These are phyloP conservation scores for Leishmania mexicana DNA, from an alignment of 208 protist genomes.

Conservation along the genomic window DNA sequence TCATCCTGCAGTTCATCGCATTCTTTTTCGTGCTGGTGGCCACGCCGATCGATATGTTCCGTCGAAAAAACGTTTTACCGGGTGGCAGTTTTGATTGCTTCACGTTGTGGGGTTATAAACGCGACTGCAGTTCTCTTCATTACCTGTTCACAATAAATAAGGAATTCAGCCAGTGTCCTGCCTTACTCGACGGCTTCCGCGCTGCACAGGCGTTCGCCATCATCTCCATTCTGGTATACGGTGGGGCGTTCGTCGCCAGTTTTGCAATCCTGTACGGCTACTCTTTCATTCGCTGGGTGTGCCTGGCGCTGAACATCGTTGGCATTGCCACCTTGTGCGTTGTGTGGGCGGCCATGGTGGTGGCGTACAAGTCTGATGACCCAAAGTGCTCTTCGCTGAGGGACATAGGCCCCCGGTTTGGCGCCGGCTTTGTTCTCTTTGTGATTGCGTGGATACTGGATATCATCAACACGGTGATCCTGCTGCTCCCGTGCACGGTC, in stretches of 20 bases:
- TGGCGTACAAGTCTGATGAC: slow-evolving; percentile 18
- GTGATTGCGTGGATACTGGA: slow-evolving; percentile 38
- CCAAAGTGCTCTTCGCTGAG: background rate
- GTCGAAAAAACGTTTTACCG: too few relatives aligned
- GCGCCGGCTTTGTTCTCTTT: slow-evolving; percentile 40
- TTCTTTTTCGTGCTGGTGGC: too few relatives aligned
- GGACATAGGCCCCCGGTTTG: too few relatives aligned
- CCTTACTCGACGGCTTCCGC: too few relatives aligned
- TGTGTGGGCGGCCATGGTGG: slow-evolving; percentile 42
- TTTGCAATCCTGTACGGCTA: slow-evolving; percentile 46
- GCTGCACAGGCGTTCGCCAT: slow-evolving; percentile 45
- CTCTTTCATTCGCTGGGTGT: slow-evolving; percentile 33
- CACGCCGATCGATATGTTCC: too few relatives aligned
- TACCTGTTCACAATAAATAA: too few relatives aligned
- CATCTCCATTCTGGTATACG: slow-evolving; percentile 25
- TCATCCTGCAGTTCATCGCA: too few relatives aligned
- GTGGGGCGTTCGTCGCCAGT: slow-evolving; percentile 16
- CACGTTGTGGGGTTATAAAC: too few relatives aligned
- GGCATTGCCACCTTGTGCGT: slow-evolving; percentile 19
- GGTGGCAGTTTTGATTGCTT: too few relatives aligned
- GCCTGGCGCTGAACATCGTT: slow-evolving; percentile 36
- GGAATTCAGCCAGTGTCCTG: too few relatives aligned
- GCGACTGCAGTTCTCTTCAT: too few relatives aligned
- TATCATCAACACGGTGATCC: slow-evolving; percentile 33
- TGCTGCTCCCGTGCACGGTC: too few relatives aligned